Conservation (phyloP, 306 rosid genomes). For the Senna tora region DNA sequence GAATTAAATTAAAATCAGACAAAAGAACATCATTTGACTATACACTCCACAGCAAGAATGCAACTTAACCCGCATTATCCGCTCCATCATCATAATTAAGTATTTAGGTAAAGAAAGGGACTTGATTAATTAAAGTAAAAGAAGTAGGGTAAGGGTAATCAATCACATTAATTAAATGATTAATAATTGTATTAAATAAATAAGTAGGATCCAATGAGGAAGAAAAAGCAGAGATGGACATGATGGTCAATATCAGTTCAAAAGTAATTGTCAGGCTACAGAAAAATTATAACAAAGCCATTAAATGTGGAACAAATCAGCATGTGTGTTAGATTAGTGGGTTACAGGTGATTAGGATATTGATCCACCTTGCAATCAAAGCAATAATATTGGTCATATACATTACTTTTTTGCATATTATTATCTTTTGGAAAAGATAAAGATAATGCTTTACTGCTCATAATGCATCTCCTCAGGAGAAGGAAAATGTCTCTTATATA, state of each 20-base stretch:
- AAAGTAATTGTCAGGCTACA: conserved; percentile 32
- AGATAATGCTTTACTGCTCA: neutral
- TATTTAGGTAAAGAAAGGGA: conserved; percentile 18
- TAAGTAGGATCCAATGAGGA: conserved; percentile 42
- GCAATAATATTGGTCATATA: conserved; percentile 52
- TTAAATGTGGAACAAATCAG: conserved; percentile 50
- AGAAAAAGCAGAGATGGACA: conserved; percentile 37
- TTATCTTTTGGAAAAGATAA: conserved; percentile 38
- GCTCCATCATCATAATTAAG: conserved; percentile 6
- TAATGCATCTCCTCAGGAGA: too few species aligned
- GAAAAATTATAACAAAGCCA: conserved; percentile 45
- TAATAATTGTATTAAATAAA: conserved; percentile 35
- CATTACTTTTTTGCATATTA: conserved; percentile 40
- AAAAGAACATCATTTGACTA: conserved; percentile 43
- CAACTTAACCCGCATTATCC: conserved; percentile 27
- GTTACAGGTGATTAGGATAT: conserved; percentile 56
- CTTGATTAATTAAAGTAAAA: neutral
- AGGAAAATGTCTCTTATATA: too few species aligned
- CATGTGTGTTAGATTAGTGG: conserved; percentile 66
- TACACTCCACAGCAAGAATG: neutral
- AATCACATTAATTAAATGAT: conserved; percentile 20
- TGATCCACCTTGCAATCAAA: conserved; percentile 49
- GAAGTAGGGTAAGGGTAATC: conserved; percentile 28
- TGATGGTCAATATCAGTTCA: conserved; percentile 32
- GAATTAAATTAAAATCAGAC: conserved; percentile 41